Evolutionary conservation across 257 asterid species (phyloP).

Genomic region (Solanum piurae): DNA sequence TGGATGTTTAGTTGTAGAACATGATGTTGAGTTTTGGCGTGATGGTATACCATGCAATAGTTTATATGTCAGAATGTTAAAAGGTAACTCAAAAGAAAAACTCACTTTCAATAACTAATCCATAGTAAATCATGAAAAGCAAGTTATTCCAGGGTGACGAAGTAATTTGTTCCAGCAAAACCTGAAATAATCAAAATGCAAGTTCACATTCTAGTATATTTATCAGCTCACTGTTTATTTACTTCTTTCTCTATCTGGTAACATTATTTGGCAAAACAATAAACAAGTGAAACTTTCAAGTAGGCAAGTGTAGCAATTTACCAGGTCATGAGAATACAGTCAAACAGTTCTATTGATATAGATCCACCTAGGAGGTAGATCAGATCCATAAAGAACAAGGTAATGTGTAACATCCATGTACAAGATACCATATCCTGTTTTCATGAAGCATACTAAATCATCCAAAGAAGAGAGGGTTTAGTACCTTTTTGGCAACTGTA

Average conservation of each 20-base stretch:
- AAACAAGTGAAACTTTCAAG: background rate
- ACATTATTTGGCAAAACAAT: background rate
- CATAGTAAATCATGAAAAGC: constrained; percentile 87
- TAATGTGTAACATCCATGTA: background rate
- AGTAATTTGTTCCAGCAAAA: constrained; percentile 79
- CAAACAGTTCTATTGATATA: background rate
- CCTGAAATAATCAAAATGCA: constrained; percentile 41
- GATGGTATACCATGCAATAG: background rate
- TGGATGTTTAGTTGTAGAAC: background rate
- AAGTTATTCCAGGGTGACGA: constrained; percentile 90
- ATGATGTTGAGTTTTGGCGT: background rate
- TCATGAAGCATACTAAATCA: background rate
- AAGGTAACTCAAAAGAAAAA: background rate
- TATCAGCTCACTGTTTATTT: background rate
- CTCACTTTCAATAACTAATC: constrained; percentile 81
- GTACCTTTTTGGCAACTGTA: constrained; percentile 93
- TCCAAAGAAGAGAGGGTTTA: background rate
- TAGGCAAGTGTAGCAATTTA: background rate
- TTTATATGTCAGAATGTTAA: background rate
- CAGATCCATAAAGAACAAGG: background rate
- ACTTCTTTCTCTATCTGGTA: background rate
- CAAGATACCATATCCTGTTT: background rate
- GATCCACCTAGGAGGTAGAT: background rate
- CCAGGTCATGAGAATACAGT: background rate
- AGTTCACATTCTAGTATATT: background rate